These are phyloP conservation scores for Austroboletus festivus DNA, from an alignment of 768 basidiomycete species.

Conservation along the genomic window DNA sequence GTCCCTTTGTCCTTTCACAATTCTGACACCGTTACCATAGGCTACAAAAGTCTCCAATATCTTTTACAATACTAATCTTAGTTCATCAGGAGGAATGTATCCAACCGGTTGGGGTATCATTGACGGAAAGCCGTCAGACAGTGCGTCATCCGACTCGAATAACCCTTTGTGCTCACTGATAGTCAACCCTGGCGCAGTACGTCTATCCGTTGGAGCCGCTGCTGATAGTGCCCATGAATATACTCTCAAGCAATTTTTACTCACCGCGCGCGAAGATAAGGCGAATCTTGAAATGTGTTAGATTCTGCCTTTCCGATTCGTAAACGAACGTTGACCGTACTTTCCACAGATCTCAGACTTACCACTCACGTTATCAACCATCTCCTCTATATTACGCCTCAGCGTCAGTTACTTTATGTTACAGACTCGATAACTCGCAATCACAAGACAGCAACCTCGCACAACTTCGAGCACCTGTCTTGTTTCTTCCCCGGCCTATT, in stretches of 20 bases:
- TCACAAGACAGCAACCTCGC: slow-evolving; percentile 34
- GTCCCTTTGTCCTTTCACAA: no score
- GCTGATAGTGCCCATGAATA: slow-evolving; percentile 79
- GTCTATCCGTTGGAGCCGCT: slow-evolving; percentile 56
- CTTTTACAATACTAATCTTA: slow-evolving; percentile 45
- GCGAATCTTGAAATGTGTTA: slow-evolving; percentile 64
- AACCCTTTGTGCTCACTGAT: not conserved
- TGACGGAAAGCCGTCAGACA: slow-evolving; percentile 40
- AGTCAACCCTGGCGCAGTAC: not conserved
- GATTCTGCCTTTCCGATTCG: slow-evolving; percentile 23
- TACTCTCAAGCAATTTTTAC: slow-evolving; percentile 66
- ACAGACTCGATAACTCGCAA: slow-evolving; percentile 44
- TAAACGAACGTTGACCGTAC: no score
- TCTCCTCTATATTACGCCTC: slow-evolving; percentile 30
- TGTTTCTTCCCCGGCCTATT: slow-evolving; percentile 78
- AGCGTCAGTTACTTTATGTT: slow-evolving; percentile 46
- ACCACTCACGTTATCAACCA: slow-evolving; percentile 60
- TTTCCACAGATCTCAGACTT: slow-evolving; percentile 49
- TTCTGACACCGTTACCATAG: slow-evolving; percentile 30
- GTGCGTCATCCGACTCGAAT: slow-evolving; percentile 34
- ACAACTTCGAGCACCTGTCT: slow-evolving; percentile 65
- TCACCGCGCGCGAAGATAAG: slow-evolving; percentile 62
- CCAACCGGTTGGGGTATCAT: slow-evolving; percentile 55
- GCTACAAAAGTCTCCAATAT: slow-evolving; percentile 46
- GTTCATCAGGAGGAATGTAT: slow-evolving; percentile 55